Base-by-base conservation (phyloP, 2,329 filamentous ascomycete species). In the Orbilia brochopaga region DNA sequence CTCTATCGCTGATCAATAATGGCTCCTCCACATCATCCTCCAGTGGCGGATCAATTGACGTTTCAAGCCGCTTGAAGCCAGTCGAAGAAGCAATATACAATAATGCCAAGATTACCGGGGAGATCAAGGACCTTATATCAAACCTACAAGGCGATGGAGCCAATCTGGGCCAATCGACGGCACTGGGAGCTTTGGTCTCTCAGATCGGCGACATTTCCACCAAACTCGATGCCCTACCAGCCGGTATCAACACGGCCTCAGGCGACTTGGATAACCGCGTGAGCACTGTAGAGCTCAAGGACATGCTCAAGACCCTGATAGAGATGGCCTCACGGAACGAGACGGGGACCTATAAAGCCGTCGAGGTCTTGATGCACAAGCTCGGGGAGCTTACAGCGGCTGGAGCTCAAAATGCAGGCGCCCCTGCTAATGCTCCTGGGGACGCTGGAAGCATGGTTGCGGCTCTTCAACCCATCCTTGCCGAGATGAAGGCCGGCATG, bases 401-500 rank as follows among this genome's bases (percentile, higher is more conserved):
- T 2, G 44, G 37, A 7, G 19, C 53, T 17, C 86, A 93, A 76
- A 93, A 91, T 75, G 88, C 91, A 19, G 23, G 19, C 11, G 11
- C 53, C 7, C 15, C 27, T 30, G 8, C 19, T 5, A 32, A 23
- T 10, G 50, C 32, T 4, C 54, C 59, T 17, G 85, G 87, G 66
- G 91, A 94, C 78, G 93, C 91, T 0, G 92, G 96, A 78, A 91
- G 96, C 78, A 87, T 96, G 11, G 83, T 97, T 2, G 90, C 94
- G 78, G 90, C 91, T 0, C 88, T 95, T 48, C 93, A 91, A 75
- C 91, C 96, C 77, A 92, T 92, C 0, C 84, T 96, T 13, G 91
- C 96, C 75, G 88, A 86, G 75, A 85, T 97, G 5, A 87, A 91
- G 10, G 81, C 83, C 11, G 90, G 96, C 67, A 90, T 97, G 61